Evolutionary conservation across 2,329 filamentous ascomycete species (phyloP).

Genomic region (Aspergillus sp.): DNA sequence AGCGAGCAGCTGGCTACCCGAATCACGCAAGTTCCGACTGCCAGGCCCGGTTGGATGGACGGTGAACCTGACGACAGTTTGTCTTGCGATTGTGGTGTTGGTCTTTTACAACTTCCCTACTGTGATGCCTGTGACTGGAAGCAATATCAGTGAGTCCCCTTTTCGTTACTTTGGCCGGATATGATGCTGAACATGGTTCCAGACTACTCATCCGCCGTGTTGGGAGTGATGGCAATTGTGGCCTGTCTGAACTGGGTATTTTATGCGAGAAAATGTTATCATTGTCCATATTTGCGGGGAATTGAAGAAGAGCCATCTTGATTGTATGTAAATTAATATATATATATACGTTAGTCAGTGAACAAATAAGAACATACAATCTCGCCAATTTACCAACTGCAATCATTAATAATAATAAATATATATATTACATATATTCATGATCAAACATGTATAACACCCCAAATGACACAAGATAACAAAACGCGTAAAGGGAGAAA

Average conservation of each 20-base stretch:
- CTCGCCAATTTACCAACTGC: too few species aligned
- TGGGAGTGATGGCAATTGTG: slow-evolving; percentile 21
- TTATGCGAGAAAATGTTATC: slow-evolving; percentile 8
- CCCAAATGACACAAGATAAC: too few species aligned
- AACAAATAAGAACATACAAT: too few species aligned
- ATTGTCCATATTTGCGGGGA: too few species aligned
- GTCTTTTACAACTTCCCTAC: slow-evolving; percentile 34
- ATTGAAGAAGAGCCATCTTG: too few species aligned
- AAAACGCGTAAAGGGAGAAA: too few species aligned
- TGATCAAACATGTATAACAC: too few species aligned
- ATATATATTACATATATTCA: too few species aligned
- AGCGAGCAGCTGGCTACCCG: slow-evolving; percentile 18
- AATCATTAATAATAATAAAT: too few species aligned
- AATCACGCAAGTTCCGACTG: slow-evolving; percentile 17
- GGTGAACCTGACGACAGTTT: slow-evolving; percentile 26
- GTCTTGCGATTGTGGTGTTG: slow-evolving; percentile 23
- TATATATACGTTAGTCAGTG: too few species aligned
- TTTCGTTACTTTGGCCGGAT: not conserved
- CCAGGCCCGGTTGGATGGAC: slow-evolving; percentile 25
- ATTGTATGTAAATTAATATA: too few species aligned
- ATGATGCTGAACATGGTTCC: not conserved
- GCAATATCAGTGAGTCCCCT: slow-evolving; percentile 30
- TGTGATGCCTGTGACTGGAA: slow-evolving; percentile 25
- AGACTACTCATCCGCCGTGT: slow-evolving; percentile 23
- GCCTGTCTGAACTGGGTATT: slow-evolving; percentile 22